Base-by-base conservation (phyloP, 75 land plant genomes). In the Pseudotsuga menziesii region DNA sequence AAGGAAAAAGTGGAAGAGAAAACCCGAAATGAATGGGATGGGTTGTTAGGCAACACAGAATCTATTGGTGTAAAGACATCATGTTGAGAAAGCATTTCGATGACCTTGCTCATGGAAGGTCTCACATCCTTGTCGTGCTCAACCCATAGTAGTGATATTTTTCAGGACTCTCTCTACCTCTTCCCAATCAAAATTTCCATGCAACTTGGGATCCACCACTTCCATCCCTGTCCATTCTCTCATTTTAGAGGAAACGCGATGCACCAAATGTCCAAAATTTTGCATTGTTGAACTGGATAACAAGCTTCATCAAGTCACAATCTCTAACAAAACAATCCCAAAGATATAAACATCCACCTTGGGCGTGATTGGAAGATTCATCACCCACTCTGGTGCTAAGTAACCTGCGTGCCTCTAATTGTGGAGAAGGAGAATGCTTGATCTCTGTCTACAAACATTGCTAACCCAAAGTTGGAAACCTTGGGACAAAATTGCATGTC, bases 311-410 rank as follows among this genome's bases (percentile, higher is more conserved):
- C 94, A 90, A 61, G 75, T 82, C 16, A 86, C 87, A 2, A 92
- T 73, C 78, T 92, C 94, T 61, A 92, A 77, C 61, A 92, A 69
- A 59, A 90, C 87, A 90, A 92, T 83, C 3, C 95, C 95, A 58
- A 81, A 92, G 78, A n/a, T 91, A 79, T 90, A 92, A 2, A 92
- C 95, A 52, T 92, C 95, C 5, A 86, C 88, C 78, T 92, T 92
- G 8, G 87, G 60, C 2, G 91, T 87, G 57, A 87, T 87, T 4
- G 80, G 78, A 5, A 78, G 82, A 27, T 35, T 56, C 25, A 74
- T 69, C 1, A 80, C 62, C 88, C 88, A 86, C 60, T 90, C 92
- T 1, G 92, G 92, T 35, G 92, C 94, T 86, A 92, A 74, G 80
- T 92, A 92, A 25, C 95, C 4, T 82, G 85, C n/a, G 91, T 90